A percentile compares a stretch with the other conserved stretches of the same genome.
phyloP scores from a whole-genome alignment of 768 basidiomycete species.

The Myochromella boudieri region DNA sequence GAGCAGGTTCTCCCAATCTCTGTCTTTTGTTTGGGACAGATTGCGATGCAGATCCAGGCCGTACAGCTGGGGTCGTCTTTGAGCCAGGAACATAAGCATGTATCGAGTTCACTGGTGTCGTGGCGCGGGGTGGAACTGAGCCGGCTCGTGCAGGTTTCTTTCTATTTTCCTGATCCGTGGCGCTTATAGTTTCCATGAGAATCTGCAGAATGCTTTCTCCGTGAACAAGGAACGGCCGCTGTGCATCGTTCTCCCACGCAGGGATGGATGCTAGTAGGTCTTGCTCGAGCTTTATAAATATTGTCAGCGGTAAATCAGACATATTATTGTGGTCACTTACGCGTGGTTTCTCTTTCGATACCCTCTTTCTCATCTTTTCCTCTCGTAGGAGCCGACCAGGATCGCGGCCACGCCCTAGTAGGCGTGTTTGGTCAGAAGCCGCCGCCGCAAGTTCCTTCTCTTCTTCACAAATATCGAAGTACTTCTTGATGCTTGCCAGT shows the following conservation, averaged over 20 bases:
- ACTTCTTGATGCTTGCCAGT: slow-evolving; percentile 76
- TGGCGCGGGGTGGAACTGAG: slow-evolving; percentile 61
- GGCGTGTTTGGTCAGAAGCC: slow-evolving; percentile 77
- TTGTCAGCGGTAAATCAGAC: neutral
- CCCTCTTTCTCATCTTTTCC: slow-evolving; percentile 96
- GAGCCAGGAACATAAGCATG: slow-evolving; percentile 39
- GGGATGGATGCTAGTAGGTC: slow-evolving; percentile 80
- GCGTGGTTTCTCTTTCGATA: slow-evolving; percentile 88
- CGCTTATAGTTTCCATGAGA: slow-evolving; percentile 70
- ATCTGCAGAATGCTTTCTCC: slow-evolving; percentile 80
- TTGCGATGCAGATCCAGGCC: slow-evolving; percentile 47
- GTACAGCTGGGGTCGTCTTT: slow-evolving; percentile 56
- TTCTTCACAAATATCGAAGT: slow-evolving; percentile 88
- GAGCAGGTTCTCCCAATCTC: slow-evolving; percentile 44
- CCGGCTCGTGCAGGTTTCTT: slow-evolving; percentile 52
- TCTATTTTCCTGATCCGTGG: slow-evolving; percentile 81
- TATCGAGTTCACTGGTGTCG: slow-evolving; percentile 47
- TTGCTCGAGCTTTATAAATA: slow-evolving; percentile 69
- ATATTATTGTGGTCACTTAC: slow-evolving; percentile 42
- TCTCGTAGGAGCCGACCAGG: slow-evolving; percentile 86
- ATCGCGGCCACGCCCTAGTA: slow-evolving; percentile 82
- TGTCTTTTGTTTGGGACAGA: slow-evolving; percentile 66
- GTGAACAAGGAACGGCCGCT: slow-evolving; percentile 78
- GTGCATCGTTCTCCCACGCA: slow-evolving; percentile 79
- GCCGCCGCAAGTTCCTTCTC: slow-evolving; percentile 84